Base-by-base conservation (phyloP, 2,329 filamentous ascomycete species). In the Tolypocladium ophioglossoides region DNA sequence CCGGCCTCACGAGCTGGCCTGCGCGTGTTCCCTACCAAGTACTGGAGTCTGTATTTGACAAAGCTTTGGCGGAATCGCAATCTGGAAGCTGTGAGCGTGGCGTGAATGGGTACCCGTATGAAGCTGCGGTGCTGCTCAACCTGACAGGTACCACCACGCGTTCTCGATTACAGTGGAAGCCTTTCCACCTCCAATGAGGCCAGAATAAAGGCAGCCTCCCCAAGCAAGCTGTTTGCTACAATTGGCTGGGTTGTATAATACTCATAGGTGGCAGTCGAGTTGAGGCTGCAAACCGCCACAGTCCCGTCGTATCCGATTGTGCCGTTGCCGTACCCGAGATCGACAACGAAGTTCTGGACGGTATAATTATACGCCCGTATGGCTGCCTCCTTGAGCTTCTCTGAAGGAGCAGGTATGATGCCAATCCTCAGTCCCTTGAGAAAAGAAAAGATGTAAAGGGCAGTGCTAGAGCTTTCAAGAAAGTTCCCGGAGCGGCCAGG, bases 381-480 rank as follows among this genome's bases (percentile, higher is more conserved):
- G 2, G 67, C 66, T 0, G 59, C 56, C 8, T 52, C 37, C 1
- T 52, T 50, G 34, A 63, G 68, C 3, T 56, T 57, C 10, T 50
- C 39, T 51, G 61, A 41, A 2, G 32, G 14, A 10, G 39, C 20
- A 11, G 18, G 7, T 5, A 59, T 16, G 9, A 58, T 47, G 6
- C 58, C 53, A 10, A 54, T 53, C 6, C 58, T 53, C 9, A 41
- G 12, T 7, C 49, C 54, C 35, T 62, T 58, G 8, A 70, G 41
- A 10, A 46, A 16, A 47, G n/a, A 64, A 53, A 78, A 80, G 0
- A 73, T 70, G 59, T 82, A 83, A 75, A 84, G 80, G 4, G 78
- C 79, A 2, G 77, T 77, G 9, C 74, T 80, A 35, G 78, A 81
- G 37, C 77, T 78, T 67, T 85, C 79, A 50, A 84, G 76, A 63